Conservation (phyloP, 805 yeast species). For the Kuraishia piskuri region DNA sequence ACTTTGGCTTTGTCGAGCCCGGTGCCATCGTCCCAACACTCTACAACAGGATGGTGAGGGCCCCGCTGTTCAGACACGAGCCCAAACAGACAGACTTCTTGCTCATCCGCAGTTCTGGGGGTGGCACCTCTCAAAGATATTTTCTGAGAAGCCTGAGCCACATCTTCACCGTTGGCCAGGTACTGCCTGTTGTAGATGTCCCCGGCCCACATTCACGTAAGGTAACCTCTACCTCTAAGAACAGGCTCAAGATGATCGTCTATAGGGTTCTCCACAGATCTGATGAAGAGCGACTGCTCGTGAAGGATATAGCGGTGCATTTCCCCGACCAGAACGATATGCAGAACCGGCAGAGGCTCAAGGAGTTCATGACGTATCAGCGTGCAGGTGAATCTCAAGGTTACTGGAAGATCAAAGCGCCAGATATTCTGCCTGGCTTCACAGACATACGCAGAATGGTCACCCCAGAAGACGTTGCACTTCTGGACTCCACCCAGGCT, state of each 20-base stretch:
- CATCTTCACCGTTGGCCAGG: constrained; percentile 83
- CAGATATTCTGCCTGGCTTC: constrained; percentile 60
- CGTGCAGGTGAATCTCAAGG: constrained; percentile 93
- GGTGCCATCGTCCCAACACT: constrained; percentile 92
- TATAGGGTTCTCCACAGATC: constrained; percentile 75
- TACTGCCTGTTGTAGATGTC: constrained; percentile 86
- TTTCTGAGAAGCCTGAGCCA: constrained; percentile 63
- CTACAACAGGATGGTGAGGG: constrained; percentile 85
- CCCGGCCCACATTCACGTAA: constrained; percentile 98
- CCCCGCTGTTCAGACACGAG: constrained; percentile 89
- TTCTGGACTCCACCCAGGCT: constrained; percentile 85
- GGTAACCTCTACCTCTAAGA: constrained; percentile 87
- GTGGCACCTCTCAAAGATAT: constrained; percentile 58
- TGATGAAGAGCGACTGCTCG: constrained; percentile 66
- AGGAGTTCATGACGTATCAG: constrained; percentile 97
- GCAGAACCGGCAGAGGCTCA: constrained; percentile 91
- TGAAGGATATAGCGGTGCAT: constrained; percentile 81
- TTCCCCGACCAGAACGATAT: constrained; percentile 97
- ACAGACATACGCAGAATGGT: constrained; percentile 77
- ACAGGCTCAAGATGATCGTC: constrained; percentile 88
- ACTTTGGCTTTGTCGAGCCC: constrained; percentile 91
- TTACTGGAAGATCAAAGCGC: constrained; percentile 79
- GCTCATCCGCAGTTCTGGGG: constrained; percentile 71
- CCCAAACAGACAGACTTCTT: constrained; percentile 72
- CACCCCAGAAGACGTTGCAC: constrained; percentile 82